Percentiles rank a stretch among this genome's conserved stretches.
Evolutionary conservation across 805 yeast species (phyloP).

Genomic region (Cyberlindnera americana): DNA sequence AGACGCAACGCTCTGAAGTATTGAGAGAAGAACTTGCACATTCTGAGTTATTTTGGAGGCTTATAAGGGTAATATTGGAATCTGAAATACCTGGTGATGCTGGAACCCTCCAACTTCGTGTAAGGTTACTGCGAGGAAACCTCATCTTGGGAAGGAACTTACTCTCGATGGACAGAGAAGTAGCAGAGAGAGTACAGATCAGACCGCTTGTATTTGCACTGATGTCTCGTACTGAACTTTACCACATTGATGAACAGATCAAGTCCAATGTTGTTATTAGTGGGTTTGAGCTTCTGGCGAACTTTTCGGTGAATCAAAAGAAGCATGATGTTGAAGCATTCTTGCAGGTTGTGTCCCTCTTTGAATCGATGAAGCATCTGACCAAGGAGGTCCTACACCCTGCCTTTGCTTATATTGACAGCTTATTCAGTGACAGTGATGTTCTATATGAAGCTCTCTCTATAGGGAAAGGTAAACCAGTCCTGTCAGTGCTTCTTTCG

Average conservation of each 20-base stretch:
- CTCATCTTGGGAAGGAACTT: conserved; percentile 48
- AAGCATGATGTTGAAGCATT: conserved; percentile 8
- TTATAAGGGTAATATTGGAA: conserved; percentile 17
- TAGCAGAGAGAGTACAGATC: conserved; percentile 25
- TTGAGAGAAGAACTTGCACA: conserved; percentile 27
- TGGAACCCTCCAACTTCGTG: conserved; percentile 9
- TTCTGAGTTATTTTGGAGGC: conserved; percentile 28
- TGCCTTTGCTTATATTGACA: conserved; percentile 15
- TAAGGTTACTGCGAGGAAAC: conserved; percentile 44
- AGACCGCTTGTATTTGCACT: conserved; percentile 3
- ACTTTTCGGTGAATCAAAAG: conserved; percentile 13
- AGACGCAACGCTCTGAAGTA: conserved; percentile 21
- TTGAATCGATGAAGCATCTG: conserved; percentile 2
- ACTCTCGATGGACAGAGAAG: conserved; percentile 31
- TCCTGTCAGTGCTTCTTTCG: conserved; percentile 13
- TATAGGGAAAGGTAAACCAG: conserved; percentile 17
- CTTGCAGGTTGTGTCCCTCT: conserved; percentile 10
- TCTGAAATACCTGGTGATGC: not conserved
- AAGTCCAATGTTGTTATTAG: conserved; percentile 3
- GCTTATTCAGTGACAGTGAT: conserved; percentile 15
- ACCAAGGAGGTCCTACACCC: conserved; percentile 9
- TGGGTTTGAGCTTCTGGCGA: conserved; percentile 19
- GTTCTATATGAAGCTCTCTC: conserved; percentile 21
- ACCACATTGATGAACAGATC: not conserved
- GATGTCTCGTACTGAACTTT: not conserved